Base-by-base conservation (phyloP, 2,329 filamentous ascomycete species). In the Zasmidium citrigriseum region DNA sequence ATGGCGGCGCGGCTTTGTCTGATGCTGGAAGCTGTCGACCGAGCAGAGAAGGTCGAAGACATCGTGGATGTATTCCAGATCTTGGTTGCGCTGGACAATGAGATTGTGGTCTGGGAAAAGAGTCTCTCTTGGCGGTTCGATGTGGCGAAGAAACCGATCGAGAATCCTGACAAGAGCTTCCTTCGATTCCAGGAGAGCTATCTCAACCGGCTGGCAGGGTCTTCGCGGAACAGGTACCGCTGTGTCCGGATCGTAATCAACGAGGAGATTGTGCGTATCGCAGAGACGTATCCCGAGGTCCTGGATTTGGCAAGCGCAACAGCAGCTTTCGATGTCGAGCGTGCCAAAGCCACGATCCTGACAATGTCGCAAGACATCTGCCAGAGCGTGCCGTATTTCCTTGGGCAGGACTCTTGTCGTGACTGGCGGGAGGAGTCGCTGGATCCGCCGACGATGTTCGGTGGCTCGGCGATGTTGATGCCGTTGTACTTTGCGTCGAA, bases 351-450 rank as follows among this genome's bases (percentile, higher is more conserved):
- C 10, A 41, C 5, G 5, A 57, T 62, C 22, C 18, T 34, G 4
- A 23, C 22, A 20, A 46, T 55, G 53, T 51, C 54, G 2, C 38
- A 52, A 23, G 57, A 55, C 2, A 55, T 62, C 22, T 58, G 52
- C 23, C 51, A 54, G 25, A 57, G 53, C 20, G 53, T 59, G 3
- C 60, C 56, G 2, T 59, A 46, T 51, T 57, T 62, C 24, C 44
- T 59, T 11, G 60, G 56, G n/a, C 38, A 57, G 7, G 51, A 25
- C n/a, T 48, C 51, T 1, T 44, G 38, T 20, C 49, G 49, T n/a
- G 14, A 22, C 16, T 50, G 24, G 46, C 45, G 29, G 24, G 46
- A 52, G 22, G 52, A 52, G 10, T n/a, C 14, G 4, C 4, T 46
- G 25, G 46, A 52, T 22, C 44, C 24, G 5, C 24, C 57, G 22